These are phyloP conservation scores for Hypoxylon crocopeplum DNA, from an alignment of 495 filamentous ascomycete genomes.

Conservation along the genomic window DNA sequence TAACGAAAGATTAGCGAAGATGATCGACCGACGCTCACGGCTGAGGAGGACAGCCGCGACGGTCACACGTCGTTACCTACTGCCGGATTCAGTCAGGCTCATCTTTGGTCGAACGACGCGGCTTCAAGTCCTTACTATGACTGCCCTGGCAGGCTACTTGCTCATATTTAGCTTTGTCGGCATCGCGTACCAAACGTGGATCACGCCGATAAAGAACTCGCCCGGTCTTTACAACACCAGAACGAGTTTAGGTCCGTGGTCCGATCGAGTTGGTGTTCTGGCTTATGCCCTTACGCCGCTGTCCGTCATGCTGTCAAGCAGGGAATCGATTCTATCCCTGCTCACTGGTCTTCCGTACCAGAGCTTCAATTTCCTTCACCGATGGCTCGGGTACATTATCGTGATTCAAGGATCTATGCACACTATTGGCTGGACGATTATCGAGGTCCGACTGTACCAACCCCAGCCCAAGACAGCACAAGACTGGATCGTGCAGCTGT, in stretches of 20 bases:
- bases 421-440: slow-evolving; percentile 69
- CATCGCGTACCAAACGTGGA: slow-evolving; percentile 64
- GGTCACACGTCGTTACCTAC: slow-evolving; percentile 53
- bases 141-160: slow-evolving; percentile 59
- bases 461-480: slow-evolving; percentile 64
- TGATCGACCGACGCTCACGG: slow-evolving; percentile 25
- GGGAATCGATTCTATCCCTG: slow-evolving; percentile 66
- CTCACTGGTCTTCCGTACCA: slow-evolving; percentile 72
- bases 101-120: slow-evolving; percentile 50
- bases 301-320: slow-evolving; percentile 62
- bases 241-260: slow-evolving; percentile 64
- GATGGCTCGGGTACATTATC: slow-evolving; percentile 70
- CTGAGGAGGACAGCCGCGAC: slow-evolving; percentile 32
- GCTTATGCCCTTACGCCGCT: slow-evolving; percentile 73
- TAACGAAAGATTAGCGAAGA: slow-evolving; percentile 14
- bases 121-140: slow-evolving; percentile 52
- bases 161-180: slow-evolving; percentile 69
- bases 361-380: slow-evolving; percentile 72
- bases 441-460: slow-evolving; percentile 67
- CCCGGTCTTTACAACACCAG: slow-evolving; percentile 60
- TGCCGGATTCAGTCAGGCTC: slow-evolving; percentile 44
- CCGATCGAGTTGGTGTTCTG: slow-evolving; percentile 66
- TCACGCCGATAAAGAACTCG: slow-evolving; percentile 60
- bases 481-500: slow-evolving; percentile 59
- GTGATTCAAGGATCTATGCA: slow-evolving; percentile 66